Evolutionary conservation across 805 yeast genomes (phyloP), one percentile per base, ranked within the genome.

Genomic region (Cyberlindnera japonica): DNA sequence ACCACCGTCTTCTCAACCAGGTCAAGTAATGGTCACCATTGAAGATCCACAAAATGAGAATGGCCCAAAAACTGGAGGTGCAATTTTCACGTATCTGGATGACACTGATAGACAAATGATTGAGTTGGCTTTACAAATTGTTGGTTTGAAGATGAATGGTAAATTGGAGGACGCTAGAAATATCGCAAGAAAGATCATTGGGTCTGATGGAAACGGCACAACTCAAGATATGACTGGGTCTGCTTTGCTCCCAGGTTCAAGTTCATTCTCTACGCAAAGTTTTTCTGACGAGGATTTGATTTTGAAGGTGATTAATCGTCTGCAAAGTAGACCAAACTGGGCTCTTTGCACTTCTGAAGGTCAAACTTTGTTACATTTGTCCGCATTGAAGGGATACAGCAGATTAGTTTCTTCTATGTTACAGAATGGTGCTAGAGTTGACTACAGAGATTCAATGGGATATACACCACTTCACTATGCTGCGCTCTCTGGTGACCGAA

Each of bases 81-180:
- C 63, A 55, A 71, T 86, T 1, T 93, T 93, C 63, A 89, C 98
- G 0, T 93, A 93, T 57, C 74, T 88, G 33, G 97, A 93, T 64
- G 99, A 93, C 58, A 85, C 96, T 9, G 99, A 93, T 63, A 75
- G 93, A 50, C 96, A 91, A 62, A 73, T 93, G 58, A 86, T 91
- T 58, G 99, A 93, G 64, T 70, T 93, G 48, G 99, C 99, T 2
- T 71, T 93, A 53, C 98, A 93, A 59, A 93, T 93, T 53, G 96
- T 93, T 29, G 99, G 99, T 2, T 70, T 90, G 63, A 91, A 91
- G 65, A 89, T 91, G 96, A 90, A 88, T 57, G 99, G 98, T 43
- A 82, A 83, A 55, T 68, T 93, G 43, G 98, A 93, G 58, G 97
- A 91, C 62, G 97, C 98, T 2, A 79, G 86, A 51, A 89, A 88